Conservation (phyloP, 441 rosid species). For the Arabidopsis lyrata region DNA sequence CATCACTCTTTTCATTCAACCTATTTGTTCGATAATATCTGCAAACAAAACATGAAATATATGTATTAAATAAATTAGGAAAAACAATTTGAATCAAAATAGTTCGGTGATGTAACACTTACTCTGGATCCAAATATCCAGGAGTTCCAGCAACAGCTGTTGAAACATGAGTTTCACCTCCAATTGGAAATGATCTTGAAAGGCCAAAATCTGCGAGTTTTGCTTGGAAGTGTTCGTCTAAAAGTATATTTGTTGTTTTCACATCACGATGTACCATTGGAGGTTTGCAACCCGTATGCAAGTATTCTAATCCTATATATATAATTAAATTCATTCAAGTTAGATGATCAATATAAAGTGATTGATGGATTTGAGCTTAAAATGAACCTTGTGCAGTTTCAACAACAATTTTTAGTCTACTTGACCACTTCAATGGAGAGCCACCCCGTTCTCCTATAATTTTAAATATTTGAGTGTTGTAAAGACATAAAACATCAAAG, state of each 20-base stretch:
- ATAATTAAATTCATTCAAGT: not conserved
- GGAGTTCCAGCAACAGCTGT: conserved; percentile 46
- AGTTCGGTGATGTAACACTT: not conserved
- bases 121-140: conserved; percentile 54
- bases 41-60: not conserved
- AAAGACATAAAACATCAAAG: not conserved
- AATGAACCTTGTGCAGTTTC: conserved; percentile 32
- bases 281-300: conserved; percentile 47
- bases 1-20: conserved; percentile 45
- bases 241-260: conserved; percentile 48
- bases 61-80: not conserved
- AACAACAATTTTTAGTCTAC: conserved; percentile 13
- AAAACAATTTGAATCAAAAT: not conserved
- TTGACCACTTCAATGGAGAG: conserved; percentile 23
- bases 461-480: not conserved
- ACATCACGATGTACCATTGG: conserved; percentile 52
- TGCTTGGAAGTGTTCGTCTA: conserved; percentile 41
- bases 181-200: conserved; percentile 40
- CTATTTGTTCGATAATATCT: conserved; percentile 40
- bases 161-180: conserved; percentile 34
- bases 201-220: conserved; percentile 53
- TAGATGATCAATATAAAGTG: not conserved
- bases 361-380: not conserved
- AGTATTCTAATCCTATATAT: conserved; percentile 46
- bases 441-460: conserved; percentile 20